Evolutionary conservation across 2,329 filamentous ascomycete genomes (phyloP), one percentile per base, ranked within the genome.

Genomic region (Mycosphaerella sp.): DNA sequence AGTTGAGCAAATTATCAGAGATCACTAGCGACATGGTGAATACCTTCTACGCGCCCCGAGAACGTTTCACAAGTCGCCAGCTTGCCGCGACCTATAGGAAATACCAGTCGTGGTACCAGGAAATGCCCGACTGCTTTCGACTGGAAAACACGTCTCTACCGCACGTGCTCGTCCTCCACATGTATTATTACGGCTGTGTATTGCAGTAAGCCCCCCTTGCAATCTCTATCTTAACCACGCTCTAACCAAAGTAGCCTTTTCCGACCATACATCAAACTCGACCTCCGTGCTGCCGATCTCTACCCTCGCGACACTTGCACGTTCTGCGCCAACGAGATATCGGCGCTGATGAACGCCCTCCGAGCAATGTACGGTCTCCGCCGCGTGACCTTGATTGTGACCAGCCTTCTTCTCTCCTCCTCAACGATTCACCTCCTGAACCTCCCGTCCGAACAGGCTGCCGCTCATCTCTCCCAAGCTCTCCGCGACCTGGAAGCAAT

Each of bases 1-100:
- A 83, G 57, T 84, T 87, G 59, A 85, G 82, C 62, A 81, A 84
- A 61, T 75, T 89, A 44, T 87, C 83, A 55, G 84, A 88, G 67
- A 77, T 89, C 1, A 81, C 87, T 1, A 86, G 87, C 64, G 79
- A 85, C 59, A 84, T 82, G 27, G 73, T 87, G 16, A 85, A 84
- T 62, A 77, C 85, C 35, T 76, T 88, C n/a, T 85, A 87, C 63
- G 83, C 85, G 3, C 85, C 86, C 0, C 81, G 79, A 12, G 76
- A 78, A 49, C 79, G 79, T 4, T 73, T 88, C 40, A 85, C 80
- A 0, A 82, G 81, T 57, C 76, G 78, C 35, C 79, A 80, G 35
- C 70, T 89, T 1, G 71, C 87, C 7, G 75, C 73, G 42, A 79
- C 80, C 21, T 87, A 89, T 58, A 80, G 78, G 0, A 78, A 82